Conservation (phyloP, 2,329 filamentous ascomycete species). For the Drechslerella dactyloides region DNA sequence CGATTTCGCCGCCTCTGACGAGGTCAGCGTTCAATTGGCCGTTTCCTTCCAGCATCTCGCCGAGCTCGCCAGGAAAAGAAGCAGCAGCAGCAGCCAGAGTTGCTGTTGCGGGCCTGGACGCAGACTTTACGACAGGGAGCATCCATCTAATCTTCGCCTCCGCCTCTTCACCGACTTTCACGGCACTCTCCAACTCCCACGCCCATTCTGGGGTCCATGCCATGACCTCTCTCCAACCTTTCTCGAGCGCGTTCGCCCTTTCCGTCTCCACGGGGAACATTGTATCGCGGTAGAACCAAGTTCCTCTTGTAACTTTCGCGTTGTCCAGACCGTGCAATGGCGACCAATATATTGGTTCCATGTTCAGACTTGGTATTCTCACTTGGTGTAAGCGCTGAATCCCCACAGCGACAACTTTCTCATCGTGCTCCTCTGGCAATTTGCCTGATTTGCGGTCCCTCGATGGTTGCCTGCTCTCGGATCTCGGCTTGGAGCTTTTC, state of each 20-base stretch:
- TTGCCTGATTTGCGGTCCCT: conserved; percentile 41
- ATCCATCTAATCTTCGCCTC: conserved; percentile 78
- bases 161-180: conserved; percentile 85
- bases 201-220: conserved; percentile 92
- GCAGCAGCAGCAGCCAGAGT: conserved; percentile 14
- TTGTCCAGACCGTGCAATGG: conserved; percentile 78
- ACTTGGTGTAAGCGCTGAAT: conserved; percentile 90
- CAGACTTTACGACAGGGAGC: conserved; percentile 36
- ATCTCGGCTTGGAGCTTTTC: conserved; percentile 55
- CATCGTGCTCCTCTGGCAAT: conserved; percentile 42
- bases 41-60: conserved; percentile 25
- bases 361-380: conserved; percentile 77
- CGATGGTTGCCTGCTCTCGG: conserved; percentile 54
- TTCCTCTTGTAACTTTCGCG: conserved; percentile 79
- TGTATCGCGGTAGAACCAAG: conserved; percentile 96
- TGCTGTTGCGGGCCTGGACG: conserved; percentile 33
- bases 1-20: conserved; percentile 35
- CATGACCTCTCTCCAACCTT: conserved; percentile 83
- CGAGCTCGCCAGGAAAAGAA: neutral
- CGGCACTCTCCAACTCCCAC: conserved; percentile 86
- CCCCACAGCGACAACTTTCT: conserved; percentile 77
- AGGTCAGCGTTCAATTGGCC: conserved; percentile 25
- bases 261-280: conserved; percentile 86
- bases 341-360: conserved; percentile 98
- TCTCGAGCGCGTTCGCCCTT: conserved; percentile 89